Evolutionary conservation across 2,329 filamentous ascomycete species (phyloP).

Genomic region (Leptodontidium sp.): DNA sequence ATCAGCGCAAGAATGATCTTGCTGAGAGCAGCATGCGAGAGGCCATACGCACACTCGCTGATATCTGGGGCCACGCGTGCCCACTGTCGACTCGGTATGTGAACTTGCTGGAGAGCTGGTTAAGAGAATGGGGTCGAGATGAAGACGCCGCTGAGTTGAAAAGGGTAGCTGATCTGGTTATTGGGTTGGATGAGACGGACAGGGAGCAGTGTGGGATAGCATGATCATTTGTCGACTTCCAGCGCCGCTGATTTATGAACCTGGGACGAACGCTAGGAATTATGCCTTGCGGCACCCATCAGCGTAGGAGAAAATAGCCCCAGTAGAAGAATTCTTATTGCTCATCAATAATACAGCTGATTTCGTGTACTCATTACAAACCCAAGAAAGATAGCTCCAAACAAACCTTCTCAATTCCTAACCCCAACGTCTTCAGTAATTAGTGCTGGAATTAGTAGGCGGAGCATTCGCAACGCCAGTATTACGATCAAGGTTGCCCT

Average conservation of each 20-base stretch:
- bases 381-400: not conserved
- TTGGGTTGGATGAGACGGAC: conserved; percentile 5
- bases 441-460: not conserved
- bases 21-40: not conserved
- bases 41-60: not conserved
- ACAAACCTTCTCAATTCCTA: not conserved
- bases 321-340: not conserved
- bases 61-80: not conserved
- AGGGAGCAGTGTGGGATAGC: not conserved
- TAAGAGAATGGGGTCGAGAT: not conserved
- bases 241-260: too few relatives aligned
- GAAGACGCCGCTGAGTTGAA: not conserved
- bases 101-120: not conserved
- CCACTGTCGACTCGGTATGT: not conserved
- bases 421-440: not conserved
- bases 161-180: not conserved
- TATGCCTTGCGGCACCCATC: not conserved
- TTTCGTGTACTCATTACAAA: not conserved
- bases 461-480: conserved; percentile 30
- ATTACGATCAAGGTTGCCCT: conserved; percentile 22
- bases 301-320: not conserved
- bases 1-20: not conserved
- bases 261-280: not conserved
- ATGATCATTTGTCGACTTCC: too few relatives aligned
- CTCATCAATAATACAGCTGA: not conserved